phyloP scores from a whole-genome alignment of 208 protist genomes.

The Porcisia hertigi region DNA sequence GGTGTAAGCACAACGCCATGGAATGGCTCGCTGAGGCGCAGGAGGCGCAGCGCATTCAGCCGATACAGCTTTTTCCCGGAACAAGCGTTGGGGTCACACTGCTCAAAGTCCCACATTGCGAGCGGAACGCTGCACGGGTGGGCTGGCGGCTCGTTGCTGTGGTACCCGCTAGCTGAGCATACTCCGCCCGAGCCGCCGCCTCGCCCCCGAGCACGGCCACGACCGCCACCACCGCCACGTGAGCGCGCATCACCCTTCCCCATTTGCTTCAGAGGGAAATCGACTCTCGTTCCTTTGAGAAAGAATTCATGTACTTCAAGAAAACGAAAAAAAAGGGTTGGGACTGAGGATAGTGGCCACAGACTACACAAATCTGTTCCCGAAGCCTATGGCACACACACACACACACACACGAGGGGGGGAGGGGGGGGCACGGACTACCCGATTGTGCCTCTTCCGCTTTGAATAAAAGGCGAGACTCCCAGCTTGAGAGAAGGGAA shows the following conservation, averaged over 20 bases:
- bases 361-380: neutral
- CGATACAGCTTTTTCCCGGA: constrained; percentile 96
- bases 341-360: too few relatives aligned
- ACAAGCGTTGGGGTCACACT: constrained; percentile 98
- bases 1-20: constrained; percentile 96
- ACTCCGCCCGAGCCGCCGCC: constrained; percentile 24
- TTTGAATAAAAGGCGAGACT: neutral
- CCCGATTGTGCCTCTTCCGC: neutral
- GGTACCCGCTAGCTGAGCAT: constrained; percentile 29
- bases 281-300: neutral
- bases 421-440: neutral
- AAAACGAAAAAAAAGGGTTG: neutral
- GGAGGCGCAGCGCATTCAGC: constrained; percentile 85
- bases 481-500: neutral
- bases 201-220: constrained; percentile 32
- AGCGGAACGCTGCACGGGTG: constrained; percentile 85
- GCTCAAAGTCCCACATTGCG: constrained; percentile 98
- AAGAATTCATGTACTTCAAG: neutral
- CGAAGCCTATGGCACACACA: neutral
- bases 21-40: constrained; percentile 91
- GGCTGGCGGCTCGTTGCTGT: constrained; percentile 43
- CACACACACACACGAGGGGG: neutral
- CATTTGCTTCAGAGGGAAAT: neutral
- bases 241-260: constrained; percentile 19
- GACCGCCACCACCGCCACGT: constrained; percentile 16